A percentile compares a stretch with the other conserved stretches of the same genome.
Evolutionary conservation across 768 basidiomycete genomes (phyloP).

Genomic region (Tephrocybe rancida): DNA sequence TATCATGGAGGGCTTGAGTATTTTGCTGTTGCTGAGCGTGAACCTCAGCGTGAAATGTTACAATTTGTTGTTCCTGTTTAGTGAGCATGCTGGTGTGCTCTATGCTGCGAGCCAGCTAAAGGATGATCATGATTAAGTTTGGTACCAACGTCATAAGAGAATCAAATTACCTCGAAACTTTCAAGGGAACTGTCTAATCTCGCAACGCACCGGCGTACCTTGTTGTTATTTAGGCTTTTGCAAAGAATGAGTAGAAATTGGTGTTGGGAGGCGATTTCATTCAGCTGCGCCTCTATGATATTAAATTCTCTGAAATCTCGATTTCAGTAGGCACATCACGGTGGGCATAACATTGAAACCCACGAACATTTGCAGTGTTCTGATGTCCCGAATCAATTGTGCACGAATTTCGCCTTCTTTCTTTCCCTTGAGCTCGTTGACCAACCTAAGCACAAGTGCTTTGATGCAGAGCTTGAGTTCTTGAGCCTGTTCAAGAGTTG

Average conservation of each 20-base stretch:
- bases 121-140: neutral
- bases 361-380: no score
- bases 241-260: neutral
- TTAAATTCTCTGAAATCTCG: neutral
- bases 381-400: neutral
- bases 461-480: slow-evolving; percentile 12
- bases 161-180: neutral
- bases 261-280: neutral
- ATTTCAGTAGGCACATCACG: neutral
- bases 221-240: no score
- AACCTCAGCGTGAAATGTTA: slow-evolving; percentile 2
- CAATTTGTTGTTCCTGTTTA: slow-evolving; percentile 9
- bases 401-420: neutral
- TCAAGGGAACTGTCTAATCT: slow-evolving; percentile 2
- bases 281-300: no score
- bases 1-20: neutral
- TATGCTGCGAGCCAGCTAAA: slow-evolving; percentile 4
- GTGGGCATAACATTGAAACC: neutral
- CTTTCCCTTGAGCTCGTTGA: slow-evolving; percentile 13
- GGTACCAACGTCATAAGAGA: no score
- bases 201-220: no score
- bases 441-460: slow-evolving; percentile 5
- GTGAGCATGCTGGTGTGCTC: neutral
- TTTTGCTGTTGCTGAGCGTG: neutral
- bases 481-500: slow-evolving; percentile 3